Conservation (phyloP, 768 basidiomycete species). For the Serendipita sp. region DNA sequence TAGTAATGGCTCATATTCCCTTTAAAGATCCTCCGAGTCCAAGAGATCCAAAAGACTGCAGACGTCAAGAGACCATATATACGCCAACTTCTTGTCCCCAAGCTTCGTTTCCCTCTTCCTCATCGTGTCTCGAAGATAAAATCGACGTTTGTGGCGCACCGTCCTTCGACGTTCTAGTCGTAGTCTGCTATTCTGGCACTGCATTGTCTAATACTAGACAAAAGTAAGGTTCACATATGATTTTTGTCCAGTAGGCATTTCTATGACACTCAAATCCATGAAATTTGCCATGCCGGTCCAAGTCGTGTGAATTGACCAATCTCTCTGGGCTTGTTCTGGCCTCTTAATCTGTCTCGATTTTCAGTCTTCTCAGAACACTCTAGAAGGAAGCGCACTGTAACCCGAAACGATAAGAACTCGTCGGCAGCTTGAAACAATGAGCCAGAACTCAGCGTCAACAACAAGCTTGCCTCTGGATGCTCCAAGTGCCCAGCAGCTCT, state of each 20-base stretch:
- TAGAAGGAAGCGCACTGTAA: too few relatives aligned
- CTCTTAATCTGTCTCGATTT: too few relatives aligned
- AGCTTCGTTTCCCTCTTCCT: constrained; percentile 94
- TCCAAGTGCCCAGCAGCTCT: not conserved
- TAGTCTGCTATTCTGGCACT: not conserved
- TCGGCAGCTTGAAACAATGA: too few relatives aligned
- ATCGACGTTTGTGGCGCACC: constrained; percentile 64
- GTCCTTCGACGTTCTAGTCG: constrained; percentile 53
- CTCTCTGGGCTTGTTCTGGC: too few relatives aligned
- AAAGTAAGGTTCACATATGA: not conserved
- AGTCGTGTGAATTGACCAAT: too few relatives aligned
- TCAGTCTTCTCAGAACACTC: too few relatives aligned
- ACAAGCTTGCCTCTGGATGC: not conserved
- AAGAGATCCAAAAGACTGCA: constrained; percentile 82
- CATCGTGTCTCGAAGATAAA: constrained; percentile 68
- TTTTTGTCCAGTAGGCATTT: not conserved
- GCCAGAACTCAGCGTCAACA: too few relatives aligned
- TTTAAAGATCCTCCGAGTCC: constrained; percentile 89
- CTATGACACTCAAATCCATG: not conserved
- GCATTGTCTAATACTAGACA: not conserved
- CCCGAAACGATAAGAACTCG: too few relatives aligned
- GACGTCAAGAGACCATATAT: constrained; percentile 95
- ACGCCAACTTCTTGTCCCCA: constrained; percentile 80
- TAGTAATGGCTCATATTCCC: not conserved
- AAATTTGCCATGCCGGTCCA: not conserved